Evolutionary conservation across 495 filamentous ascomycete species (phyloP).

Genomic region (Parathielavia hyrcaniae): DNA sequence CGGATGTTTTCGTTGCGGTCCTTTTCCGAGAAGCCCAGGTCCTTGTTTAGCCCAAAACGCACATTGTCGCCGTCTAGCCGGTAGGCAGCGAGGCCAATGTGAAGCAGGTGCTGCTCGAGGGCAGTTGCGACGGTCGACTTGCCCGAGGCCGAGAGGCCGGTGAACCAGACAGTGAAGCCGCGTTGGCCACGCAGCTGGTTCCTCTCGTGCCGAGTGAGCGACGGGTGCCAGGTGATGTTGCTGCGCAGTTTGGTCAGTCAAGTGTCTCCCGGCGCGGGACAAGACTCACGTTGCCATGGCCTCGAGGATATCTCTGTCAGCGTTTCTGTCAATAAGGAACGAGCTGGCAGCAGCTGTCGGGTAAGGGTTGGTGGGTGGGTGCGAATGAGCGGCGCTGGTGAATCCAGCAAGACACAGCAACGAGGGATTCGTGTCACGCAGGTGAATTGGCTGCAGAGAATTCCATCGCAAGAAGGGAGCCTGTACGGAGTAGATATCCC

Average conservation of each 20-base stretch:
- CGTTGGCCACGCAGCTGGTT: constrained; percentile 69
- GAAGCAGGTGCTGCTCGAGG: constrained; percentile 90
- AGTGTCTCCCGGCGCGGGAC: background rate
- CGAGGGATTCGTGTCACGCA: too few relatives aligned
- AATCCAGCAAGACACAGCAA: too few relatives aligned
- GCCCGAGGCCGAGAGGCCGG: constrained; percentile 87
- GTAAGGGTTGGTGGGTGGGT: background rate
- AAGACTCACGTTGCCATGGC: background rate
- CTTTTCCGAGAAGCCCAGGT: constrained; percentile 86
- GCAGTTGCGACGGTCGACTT: constrained; percentile 96
- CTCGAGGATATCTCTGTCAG: too few relatives aligned
- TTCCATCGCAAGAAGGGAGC: background rate
- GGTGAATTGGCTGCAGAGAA: too few relatives aligned
- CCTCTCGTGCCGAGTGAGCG: constrained; percentile 80
- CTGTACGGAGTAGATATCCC: background rate
- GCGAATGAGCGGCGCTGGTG: too few relatives aligned
- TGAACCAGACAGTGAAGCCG: constrained; percentile 96
- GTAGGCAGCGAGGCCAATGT: constrained; percentile 75
- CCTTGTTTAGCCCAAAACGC: constrained; percentile 95
- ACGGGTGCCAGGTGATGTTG: constrained; percentile 98
- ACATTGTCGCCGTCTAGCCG: constrained; percentile 97
- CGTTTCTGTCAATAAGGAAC: background rate
- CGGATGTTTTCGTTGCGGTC: constrained; percentile 98
- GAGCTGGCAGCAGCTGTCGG: background rate
- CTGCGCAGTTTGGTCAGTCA: constrained; percentile 39